Evolutionary conservation across 441 rosid species (phyloP).

Genomic region (Capsella rubella): DNA sequence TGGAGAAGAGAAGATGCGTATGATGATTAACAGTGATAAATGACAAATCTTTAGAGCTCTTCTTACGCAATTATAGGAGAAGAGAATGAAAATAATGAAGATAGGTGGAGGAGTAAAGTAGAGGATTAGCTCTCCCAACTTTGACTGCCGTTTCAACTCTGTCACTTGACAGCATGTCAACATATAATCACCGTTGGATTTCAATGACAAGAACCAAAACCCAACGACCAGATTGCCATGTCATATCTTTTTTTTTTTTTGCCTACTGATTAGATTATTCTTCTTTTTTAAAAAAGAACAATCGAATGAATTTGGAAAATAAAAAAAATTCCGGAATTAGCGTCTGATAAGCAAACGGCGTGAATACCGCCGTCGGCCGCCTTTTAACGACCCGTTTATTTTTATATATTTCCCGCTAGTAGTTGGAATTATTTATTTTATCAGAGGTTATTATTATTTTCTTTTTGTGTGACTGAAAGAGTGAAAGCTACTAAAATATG

Average conservation of each 20-base stretch:
- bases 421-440: slow-evolving; percentile 9
- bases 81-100: neutral
- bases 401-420: neutral
- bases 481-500: too few relatives aligned
- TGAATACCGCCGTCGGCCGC: slow-evolving; percentile 42
- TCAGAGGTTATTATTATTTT: neutral
- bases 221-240: slow-evolving; percentile 21
- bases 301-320: neutral
- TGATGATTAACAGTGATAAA: neutral
- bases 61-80: slow-evolving; percentile 11
- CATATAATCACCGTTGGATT: slow-evolving; percentile 18
- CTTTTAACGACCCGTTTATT: slow-evolving; percentile 17
- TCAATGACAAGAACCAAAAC: neutral
- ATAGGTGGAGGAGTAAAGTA: slow-evolving; percentile 10
- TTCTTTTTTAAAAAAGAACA: too few relatives aligned
- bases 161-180: slow-evolving; percentile 25
- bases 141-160: slow-evolving; percentile 36
- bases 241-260: neutral
- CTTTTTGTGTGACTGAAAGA: too few relatives aligned
- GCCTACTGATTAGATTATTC: too few relatives aligned
- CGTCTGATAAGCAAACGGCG: slow-evolving; percentile 29
- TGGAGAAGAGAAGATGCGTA: slow-evolving; percentile 3
- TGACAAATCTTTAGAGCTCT: slow-evolving; percentile 13
- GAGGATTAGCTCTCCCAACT: slow-evolving; percentile 20
- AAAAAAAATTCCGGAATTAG: neutral